Evolutionary conservation across 2,329 filamentous ascomycete genomes (phyloP).

Genomic region (Exophiala spinifera): DNA sequence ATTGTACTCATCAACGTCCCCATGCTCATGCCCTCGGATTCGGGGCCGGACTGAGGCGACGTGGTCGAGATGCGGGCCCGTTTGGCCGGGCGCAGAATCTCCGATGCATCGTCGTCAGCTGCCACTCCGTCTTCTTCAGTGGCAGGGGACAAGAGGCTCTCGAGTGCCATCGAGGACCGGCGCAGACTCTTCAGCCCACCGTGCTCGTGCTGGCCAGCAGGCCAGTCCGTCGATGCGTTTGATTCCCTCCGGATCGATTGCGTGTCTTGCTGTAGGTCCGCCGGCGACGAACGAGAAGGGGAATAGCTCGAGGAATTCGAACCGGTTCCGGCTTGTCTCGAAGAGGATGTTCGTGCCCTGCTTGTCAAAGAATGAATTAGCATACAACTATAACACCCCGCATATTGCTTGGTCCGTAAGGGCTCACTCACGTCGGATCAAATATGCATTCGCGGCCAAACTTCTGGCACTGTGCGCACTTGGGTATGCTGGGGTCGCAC

Average conservation of each 20-base stretch:
- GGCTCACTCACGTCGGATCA: constrained; percentile 64
- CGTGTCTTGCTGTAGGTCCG: constrained; percentile 12
- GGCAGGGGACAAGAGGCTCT: constrained; percentile 25
- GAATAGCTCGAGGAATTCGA: constrained; percentile 3
- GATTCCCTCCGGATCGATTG: constrained; percentile 9
- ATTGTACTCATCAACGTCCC: constrained; percentile 6
- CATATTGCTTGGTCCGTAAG: too few relatives aligned
- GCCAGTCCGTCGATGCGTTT: constrained; percentile 29
- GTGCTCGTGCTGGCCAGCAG: constrained; percentile 32
- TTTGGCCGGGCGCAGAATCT: constrained; percentile 31
- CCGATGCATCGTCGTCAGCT: constrained; percentile 29
- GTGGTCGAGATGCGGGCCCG: constrained; percentile 24
- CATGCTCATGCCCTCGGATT: background rate
- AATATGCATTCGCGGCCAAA: constrained; percentile 82
- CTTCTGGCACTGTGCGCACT: constrained; percentile 89
- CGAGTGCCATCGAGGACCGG: constrained; percentile 13
- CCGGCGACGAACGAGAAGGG: constrained; percentile 16
- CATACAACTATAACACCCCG: too few relatives aligned
- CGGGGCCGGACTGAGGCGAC: constrained; percentile 19
- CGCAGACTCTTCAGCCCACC: constrained; percentile 27
- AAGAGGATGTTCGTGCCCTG: constrained; percentile 5
- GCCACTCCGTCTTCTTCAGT: constrained; percentile 30
- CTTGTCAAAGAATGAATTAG: background rate
- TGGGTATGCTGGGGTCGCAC: constrained; percentile 82
- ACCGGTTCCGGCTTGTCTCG: constrained; percentile 5